Percentiles rank a stretch among this genome's conserved stretches.
phyloP scores from a whole-genome alignment of 257 asterid genomes.

The Lycium barbarum region DNA sequence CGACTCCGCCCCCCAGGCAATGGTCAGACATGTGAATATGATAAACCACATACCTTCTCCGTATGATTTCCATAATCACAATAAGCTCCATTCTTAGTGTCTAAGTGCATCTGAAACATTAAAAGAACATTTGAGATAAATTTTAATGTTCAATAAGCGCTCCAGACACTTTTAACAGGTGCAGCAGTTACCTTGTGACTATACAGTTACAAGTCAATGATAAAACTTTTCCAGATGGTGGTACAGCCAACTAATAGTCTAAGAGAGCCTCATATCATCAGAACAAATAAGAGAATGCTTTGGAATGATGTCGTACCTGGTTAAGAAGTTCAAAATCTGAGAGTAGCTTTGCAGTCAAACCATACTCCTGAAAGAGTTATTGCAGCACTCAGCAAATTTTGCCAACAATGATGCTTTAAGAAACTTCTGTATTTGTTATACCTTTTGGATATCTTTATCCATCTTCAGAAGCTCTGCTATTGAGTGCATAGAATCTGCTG shows the following conservation, averaged over 20 bases:
- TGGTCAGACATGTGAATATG: not conserved
- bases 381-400: conserved; percentile 30
- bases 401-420: conserved; percentile 13
- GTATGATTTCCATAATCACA: conserved; percentile 96
- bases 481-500: conserved; percentile 95
- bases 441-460: conserved; percentile 44
- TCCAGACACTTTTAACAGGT: conserved; percentile 15
- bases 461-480: conserved; percentile 72
- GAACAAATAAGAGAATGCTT: not conserved
- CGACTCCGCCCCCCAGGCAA: not conserved
- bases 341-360: conserved; percentile 68
- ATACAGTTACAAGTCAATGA: not conserved
- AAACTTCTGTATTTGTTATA: not conserved
- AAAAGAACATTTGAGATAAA: conserved; percentile 28
- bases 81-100: conserved; percentile 70
- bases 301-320: conserved; percentile 50
- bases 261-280: not conserved
- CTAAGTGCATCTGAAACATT: conserved; percentile 80
- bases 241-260: not conserved
- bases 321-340: conserved; percentile 93
- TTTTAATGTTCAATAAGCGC: conserved; percentile 15
- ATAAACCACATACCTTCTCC: conserved; percentile 66
- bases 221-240: not conserved
- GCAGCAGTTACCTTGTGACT: conserved; percentile 18
- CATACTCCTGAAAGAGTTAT: conserved; percentile 70